phyloP scores from a whole-genome alignment of 441 rosid species.

The Erysimum cheiri region DNA sequence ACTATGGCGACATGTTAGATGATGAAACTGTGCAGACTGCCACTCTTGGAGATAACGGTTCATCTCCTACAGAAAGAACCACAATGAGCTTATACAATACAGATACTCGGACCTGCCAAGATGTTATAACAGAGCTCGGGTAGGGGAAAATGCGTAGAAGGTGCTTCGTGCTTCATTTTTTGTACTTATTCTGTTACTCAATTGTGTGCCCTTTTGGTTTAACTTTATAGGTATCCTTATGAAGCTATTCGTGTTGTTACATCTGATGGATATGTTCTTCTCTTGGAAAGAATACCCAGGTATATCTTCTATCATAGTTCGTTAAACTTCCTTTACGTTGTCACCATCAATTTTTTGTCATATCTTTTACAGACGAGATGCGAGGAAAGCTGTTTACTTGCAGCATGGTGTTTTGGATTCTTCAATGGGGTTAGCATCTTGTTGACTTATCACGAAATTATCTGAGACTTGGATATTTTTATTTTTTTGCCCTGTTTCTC shows the following conservation, averaged over 20 bases:
- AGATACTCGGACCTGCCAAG: constrained; percentile 93
- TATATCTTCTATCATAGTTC: constrained; percentile 34
- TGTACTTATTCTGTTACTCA: constrained; percentile 12
- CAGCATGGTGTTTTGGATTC: constrained; percentile 95
- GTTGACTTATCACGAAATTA: background rate
- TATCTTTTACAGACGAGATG: constrained; percentile 71
- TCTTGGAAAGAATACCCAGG: constrained; percentile 97
- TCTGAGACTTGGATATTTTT: no score
- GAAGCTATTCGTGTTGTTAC: constrained; percentile 93
- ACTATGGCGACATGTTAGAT: constrained; percentile 30
- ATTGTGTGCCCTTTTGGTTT: constrained; percentile 2
- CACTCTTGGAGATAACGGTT: constrained; percentile 62
- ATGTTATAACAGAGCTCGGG: constrained; percentile 98
- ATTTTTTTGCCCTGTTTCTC: constrained; percentile 4
- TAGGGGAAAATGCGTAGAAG: constrained; percentile 34
- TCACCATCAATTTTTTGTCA: constrained; percentile 13
- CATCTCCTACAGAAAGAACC: constrained; percentile 60
- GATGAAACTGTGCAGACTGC: constrained; percentile 53
- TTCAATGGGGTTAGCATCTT: constrained; percentile 81
- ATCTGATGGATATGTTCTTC: constrained; percentile 91
- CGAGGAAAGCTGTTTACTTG: constrained; percentile 84
- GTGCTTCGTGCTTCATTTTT: background rate
- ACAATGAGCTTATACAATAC: constrained; percentile 61
- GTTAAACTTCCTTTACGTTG: constrained; percentile 3
- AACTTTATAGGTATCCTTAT: constrained; percentile 72